These are phyloP conservation scores for Parmales sp. DNA, from an alignment of 108 stramenopile genomes.

Conservation along the genomic window DNA sequence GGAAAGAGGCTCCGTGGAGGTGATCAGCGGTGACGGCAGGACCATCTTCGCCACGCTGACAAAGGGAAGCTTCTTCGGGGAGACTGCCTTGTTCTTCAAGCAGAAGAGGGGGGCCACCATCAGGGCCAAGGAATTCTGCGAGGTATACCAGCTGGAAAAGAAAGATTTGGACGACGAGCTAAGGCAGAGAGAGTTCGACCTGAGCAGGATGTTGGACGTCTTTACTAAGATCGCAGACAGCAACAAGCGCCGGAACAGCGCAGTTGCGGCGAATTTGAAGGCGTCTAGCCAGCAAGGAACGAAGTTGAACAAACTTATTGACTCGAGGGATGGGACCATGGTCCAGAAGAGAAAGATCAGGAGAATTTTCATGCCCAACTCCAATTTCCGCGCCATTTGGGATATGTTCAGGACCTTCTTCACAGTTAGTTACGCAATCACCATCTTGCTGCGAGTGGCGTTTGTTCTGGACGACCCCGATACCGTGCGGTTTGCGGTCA, in stretches of 20 bases:
- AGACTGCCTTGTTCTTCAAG: conserved; percentile 48
- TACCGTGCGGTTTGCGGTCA: not conserved
- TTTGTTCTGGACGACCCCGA: conserved; percentile 16
- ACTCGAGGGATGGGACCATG: conserved; percentile 2
- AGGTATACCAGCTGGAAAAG: conserved; percentile 27
- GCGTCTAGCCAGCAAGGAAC: conserved; percentile 14
- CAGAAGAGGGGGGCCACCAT: conserved; percentile 33
- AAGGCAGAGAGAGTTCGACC: conserved; percentile 23
- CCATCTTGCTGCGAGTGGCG: conserved; percentile 22
- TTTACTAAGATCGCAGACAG: conserved; percentile 24
- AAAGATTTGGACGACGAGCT: conserved; percentile 35
- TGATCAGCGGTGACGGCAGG: conserved; percentile 22
- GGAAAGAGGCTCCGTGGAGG: conserved; percentile 32
- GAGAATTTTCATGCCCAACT: conserved; percentile 22
- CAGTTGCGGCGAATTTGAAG: conserved; percentile 27
- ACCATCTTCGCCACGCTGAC: conserved; percentile 40
- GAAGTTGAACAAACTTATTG: conserved; percentile 31
- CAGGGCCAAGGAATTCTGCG: conserved; percentile 31
- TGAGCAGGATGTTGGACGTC: conserved; percentile 24
- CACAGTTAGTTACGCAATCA: conserved; percentile 23
- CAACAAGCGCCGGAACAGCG: conserved; percentile 31
- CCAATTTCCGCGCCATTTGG: conserved; percentile 30
- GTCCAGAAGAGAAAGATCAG: not conserved
- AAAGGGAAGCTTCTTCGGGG: conserved; percentile 48
- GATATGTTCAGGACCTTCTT: conserved; percentile 20